These are phyloP conservation scores for Trametes cingulata DNA, from an alignment of 768 basidiomycete species.

Conservation along the genomic window DNA sequence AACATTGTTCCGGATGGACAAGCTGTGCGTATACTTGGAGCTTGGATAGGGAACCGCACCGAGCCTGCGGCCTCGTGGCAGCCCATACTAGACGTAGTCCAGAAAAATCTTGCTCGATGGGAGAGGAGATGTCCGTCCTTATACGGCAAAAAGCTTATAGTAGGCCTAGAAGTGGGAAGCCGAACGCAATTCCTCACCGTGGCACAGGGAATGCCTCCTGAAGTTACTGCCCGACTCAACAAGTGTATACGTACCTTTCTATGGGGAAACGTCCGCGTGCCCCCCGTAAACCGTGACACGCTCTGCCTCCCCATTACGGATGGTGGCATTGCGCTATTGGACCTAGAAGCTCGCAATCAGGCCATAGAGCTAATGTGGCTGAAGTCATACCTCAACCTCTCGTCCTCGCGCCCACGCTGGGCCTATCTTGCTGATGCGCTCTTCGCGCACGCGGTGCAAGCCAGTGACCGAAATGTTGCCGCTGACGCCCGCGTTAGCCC, in stretches of 20 bases:
- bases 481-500: neutral
- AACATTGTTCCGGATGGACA: neutral
- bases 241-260: neutral
- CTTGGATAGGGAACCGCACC: neutral
- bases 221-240: neutral
- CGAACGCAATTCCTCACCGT: neutral
- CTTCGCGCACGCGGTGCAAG: too few species aligned
- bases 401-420: constrained; percentile 2
- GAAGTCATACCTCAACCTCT: constrained; percentile 8
- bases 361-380: constrained; percentile 21
- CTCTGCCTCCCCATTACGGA: neutral
- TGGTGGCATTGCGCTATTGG: constrained; percentile 15
- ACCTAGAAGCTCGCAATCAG: too few species aligned
- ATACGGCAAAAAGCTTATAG: neutral
- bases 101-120: neutral
- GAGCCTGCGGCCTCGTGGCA: neutral
- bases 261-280: neutral
- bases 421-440: constrained; percentile 7
- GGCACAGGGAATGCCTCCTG: neutral
- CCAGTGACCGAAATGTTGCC: neutral
- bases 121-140: neutral
- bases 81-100: neutral
- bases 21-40: neutral
- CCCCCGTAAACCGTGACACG: neutral
- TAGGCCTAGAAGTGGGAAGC: neutral